These are phyloP conservation scores for Stachybotrys chlorohalonatus DNA, from an alignment of 2,329 filamentous ascomycete species.

Conservation along the genomic window DNA sequence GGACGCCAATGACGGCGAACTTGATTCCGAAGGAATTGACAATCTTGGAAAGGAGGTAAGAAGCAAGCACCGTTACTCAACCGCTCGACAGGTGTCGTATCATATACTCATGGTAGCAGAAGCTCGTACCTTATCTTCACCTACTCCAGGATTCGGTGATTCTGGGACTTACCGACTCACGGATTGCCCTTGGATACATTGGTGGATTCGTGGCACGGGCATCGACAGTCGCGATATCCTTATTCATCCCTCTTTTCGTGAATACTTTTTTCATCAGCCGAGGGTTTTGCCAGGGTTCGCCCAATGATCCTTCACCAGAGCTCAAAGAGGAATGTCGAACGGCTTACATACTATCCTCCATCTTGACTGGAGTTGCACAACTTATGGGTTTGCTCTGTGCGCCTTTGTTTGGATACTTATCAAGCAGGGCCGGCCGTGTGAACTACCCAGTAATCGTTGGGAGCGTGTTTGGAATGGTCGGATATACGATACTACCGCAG, in stretches of 20 bases:
- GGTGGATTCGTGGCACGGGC: conserved; percentile 92
- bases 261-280: conserved; percentile 82
- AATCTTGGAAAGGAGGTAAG: background rate
- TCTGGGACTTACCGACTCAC: conserved; percentile 64
- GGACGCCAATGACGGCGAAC: conserved; percentile 8
- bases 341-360: conserved; percentile 81
- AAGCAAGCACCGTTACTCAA: background rate
- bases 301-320: conserved; percentile 56
- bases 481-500: conserved; percentile 70
- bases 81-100: conserved; percentile 3
- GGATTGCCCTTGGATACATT: conserved; percentile 80
- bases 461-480: conserved; percentile 63
- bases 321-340: conserved; percentile 77
- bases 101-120: conserved; percentile 6
- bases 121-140: conserved; percentile 46
- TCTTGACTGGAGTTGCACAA: conserved; percentile 83
- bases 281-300: conserved; percentile 65
- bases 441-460: conserved; percentile 69
- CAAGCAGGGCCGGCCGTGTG: conserved; percentile 55
- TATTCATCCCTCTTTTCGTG: conserved; percentile 89
- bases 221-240: conserved; percentile 87
- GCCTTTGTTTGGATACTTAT: conserved; percentile 78
- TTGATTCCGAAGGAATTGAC: background rate
- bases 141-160: conserved; percentile 54
- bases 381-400: conserved; percentile 76